Percentiles rank a stretch among this genome's conserved stretches.
These are phyloP conservation scores for Oryza rufipogon DNA, from an alignment of 176 grass and related monocot genomes.

Conservation along the genomic window DNA sequence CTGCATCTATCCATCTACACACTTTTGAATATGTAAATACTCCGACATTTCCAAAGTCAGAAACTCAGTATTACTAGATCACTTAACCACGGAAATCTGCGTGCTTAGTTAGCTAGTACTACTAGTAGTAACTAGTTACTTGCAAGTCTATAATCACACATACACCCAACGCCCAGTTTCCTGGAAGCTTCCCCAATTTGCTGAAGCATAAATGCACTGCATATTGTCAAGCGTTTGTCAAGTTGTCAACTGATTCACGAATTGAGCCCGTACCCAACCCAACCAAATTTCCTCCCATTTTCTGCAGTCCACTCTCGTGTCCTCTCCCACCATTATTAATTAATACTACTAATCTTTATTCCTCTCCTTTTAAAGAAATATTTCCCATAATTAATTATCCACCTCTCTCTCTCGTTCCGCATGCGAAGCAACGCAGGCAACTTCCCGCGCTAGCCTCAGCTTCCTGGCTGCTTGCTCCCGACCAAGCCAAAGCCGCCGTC, in stretches of 20 bases:
- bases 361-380: neutral
- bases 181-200: neutral
- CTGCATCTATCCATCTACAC: neutral
- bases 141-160: no score
- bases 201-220: neutral
- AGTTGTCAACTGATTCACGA: neutral
- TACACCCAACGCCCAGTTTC: neutral
- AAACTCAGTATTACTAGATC: no score
- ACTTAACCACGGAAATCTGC: no score
- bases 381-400: neutral
- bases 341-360: neutral
- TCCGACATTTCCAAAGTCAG: neutral
- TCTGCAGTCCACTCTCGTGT: neutral
- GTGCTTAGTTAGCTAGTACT: no score
- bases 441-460: slow-evolving; percentile 25
- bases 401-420: neutral
- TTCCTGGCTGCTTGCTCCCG: neutral
- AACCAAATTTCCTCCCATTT: slow-evolving; percentile 4
- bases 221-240: neutral
- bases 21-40: neutral
- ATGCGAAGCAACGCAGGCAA: slow-evolving; percentile 26
- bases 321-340: neutral
- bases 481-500: slow-evolving; percentile 12
- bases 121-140: no score
- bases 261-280: slow-evolving; percentile 16